Conservation (phyloP, 2,329 filamentous ascomycete species). For the Claviceps monticola region DNA sequence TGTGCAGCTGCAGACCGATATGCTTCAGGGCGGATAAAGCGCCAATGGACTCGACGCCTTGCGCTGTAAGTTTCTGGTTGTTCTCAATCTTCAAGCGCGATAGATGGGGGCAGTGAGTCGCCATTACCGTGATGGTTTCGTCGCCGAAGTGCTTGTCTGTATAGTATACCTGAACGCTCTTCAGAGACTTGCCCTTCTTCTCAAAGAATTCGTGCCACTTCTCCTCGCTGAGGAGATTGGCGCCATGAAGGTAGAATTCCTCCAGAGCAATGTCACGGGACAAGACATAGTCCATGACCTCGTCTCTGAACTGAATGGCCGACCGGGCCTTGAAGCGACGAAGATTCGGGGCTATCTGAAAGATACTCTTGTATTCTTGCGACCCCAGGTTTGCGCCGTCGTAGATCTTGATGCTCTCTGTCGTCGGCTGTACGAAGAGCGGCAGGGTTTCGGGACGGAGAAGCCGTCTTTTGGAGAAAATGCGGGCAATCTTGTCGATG, state of each 20-base stretch:
- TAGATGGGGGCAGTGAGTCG: constrained; percentile 51
- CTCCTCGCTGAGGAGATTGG: constrained; percentile 66
- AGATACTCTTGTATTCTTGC: constrained; percentile 68
- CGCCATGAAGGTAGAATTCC: constrained; percentile 64
- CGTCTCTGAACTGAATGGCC: constrained; percentile 84
- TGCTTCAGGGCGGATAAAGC: constrained; percentile 53
- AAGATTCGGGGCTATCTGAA: constrained; percentile 58
- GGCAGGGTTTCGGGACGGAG: constrained; percentile 39
- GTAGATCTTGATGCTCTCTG: constrained; percentile 40
- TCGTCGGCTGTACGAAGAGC: constrained; percentile 40
- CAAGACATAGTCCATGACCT: constrained; percentile 66
- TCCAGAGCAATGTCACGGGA: constrained; percentile 56
- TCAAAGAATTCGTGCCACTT: constrained; percentile 61
- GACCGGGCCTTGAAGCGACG: constrained; percentile 63
- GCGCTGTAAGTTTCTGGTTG: constrained; percentile 59
- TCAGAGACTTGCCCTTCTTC: constrained; percentile 49
- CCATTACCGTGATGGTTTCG: constrained; percentile 48
- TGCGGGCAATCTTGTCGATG: constrained; percentile 44
- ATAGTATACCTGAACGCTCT: constrained; percentile 64
- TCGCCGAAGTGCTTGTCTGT: constrained; percentile 74
- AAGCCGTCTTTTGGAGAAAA: constrained; percentile 46
- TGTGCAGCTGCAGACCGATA: constrained; percentile 56
- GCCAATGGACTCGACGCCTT: constrained; percentile 51
- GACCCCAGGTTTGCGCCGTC: constrained; percentile 51
- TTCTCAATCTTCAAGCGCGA: constrained; percentile 66